Evolutionary conservation across 1,284 basidiomycete genomes (phyloP).

Genomic region (Tausonia pullulans): DNA sequence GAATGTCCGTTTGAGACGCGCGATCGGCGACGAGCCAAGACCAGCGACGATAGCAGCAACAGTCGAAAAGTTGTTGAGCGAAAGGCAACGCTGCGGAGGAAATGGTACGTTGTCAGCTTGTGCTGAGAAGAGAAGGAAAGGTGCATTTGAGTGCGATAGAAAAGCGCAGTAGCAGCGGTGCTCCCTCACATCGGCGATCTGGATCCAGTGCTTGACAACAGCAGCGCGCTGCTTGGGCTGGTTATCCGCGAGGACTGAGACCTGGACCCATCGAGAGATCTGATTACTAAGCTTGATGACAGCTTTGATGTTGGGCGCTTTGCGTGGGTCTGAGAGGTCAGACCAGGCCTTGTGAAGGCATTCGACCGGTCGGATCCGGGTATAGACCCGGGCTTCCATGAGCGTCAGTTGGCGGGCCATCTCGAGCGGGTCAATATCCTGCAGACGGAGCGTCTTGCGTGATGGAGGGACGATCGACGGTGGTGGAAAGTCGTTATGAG

Average conservation of each 20-base stretch:
- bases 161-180: neutral
- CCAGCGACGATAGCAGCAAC: conserved; percentile 95
- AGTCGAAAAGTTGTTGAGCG: conserved; percentile 92
- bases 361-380: conserved; percentile 80
- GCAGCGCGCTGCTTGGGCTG: conserved; percentile 68
- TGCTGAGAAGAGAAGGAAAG: neutral
- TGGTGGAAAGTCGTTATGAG: conserved; percentile 2
- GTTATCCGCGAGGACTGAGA: conserved; percentile 57
- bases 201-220: conserved; percentile 79
- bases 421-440: conserved; percentile 60
- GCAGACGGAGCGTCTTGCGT: conserved; percentile 17
- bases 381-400: conserved; percentile 76
- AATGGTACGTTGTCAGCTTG: neutral
- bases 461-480: conserved; percentile 9
- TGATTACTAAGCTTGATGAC: conserved; percentile 71
- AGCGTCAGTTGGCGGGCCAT: conserved; percentile 89
- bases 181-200: conserved; percentile 68
- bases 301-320: conserved; percentile 45
- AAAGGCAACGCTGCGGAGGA: conserved; percentile 63
- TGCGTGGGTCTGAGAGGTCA: conserved; percentile 18
- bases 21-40: conserved; percentile 83
- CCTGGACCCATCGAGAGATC: conserved; percentile 73
- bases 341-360: conserved; percentile 52
- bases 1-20: conserved; percentile 85
- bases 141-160: neutral